Evolutionary conservation across 1,139 yeast species (phyloP).

Genomic region (Blastobotrys apis): DNA sequence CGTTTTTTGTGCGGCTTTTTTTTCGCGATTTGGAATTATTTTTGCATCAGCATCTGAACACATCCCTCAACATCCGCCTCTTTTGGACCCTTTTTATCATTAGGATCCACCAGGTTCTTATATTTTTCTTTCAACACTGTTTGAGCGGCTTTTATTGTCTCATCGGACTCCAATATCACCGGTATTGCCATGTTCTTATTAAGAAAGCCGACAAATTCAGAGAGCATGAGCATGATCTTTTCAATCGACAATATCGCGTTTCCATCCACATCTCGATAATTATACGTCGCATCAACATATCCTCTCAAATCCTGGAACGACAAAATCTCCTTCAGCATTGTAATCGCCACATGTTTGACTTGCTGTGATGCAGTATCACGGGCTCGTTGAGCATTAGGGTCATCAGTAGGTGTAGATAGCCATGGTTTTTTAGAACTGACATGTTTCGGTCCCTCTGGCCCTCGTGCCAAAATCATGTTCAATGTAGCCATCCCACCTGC

Average conservation of each 20-base stretch:
- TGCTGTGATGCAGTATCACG: background rate
- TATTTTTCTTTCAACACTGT: too few species aligned
- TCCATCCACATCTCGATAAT: background rate
- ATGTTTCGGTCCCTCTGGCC: constrained; percentile 1
- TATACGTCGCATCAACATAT: background rate
- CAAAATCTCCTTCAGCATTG: background rate
- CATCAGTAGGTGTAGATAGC: too few species aligned
- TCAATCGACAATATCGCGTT: background rate
- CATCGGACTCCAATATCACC: too few species aligned
- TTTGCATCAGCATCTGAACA: too few species aligned
- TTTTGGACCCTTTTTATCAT: too few species aligned
- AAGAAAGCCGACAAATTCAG: background rate
- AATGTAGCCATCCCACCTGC: constrained; percentile 13
- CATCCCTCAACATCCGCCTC: too few species aligned
- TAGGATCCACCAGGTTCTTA: too few species aligned
- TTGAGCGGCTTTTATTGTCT: too few species aligned
- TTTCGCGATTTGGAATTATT: too few species aligned
- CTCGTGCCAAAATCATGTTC: constrained; percentile 5
- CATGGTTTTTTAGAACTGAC: too few species aligned
- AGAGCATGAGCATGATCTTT: background rate
- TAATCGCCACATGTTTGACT: background rate
- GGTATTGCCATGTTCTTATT: too few species aligned
- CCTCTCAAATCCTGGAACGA: background rate
- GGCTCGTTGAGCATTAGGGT: background rate
- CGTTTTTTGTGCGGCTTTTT: too few species aligned